Base-by-base conservation (phyloP, 352 stramenopile species). In the Blastocystis sp. region DNA sequence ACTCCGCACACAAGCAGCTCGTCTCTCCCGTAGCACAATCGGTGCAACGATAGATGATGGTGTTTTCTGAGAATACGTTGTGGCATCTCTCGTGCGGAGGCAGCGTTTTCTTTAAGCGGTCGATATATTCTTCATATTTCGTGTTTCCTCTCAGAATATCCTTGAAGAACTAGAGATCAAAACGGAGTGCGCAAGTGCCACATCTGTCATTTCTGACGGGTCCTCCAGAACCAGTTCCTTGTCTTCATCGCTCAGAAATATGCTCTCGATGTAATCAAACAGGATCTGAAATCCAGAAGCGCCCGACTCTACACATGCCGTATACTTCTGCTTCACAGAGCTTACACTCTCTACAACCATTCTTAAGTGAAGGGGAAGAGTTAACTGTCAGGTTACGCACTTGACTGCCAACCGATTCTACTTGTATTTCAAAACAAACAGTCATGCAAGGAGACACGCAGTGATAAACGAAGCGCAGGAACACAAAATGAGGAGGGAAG, bases 1-100 rank as follows among this genome's bases (percentile, higher is more conserved):
- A 89, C 64, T 89, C 88, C 43, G 87, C 88, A 28, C 88, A 89
- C 2, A 89, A 78, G 70, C 88, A 89, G 19, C 76, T 89, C n/a
- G 76, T 89, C 76, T 89, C 88, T 38, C 76, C 87, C 2, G 77
- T 89, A 23, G 76, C 77, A 48, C 88, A 89, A 23, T 89, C 64
- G 21, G 76, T 82, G 67, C 88, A 89, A 40, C 88, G 56, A 43
- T 89, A 89, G 23, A 86, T 70, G 9, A 89, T 71, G 19, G 76
- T 76, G 56, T 89, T 89, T 62, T 86, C 87, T 21, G 64, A 61
- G 53, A 84, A 89, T n/a, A 89, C 88, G 52, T 66, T 67, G 52
- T 89, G 86, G 78, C 88, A 89, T 9, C 88, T 45, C 7, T 62
- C 52, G 59, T 64, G 84, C 43, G 23, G 74, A 10, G 74, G 74